Percentiles rank a stretch among this genome's conserved stretches.
Conservation (phyloP, 257 asterid species). For the Paulownia fortunei region DNA sequence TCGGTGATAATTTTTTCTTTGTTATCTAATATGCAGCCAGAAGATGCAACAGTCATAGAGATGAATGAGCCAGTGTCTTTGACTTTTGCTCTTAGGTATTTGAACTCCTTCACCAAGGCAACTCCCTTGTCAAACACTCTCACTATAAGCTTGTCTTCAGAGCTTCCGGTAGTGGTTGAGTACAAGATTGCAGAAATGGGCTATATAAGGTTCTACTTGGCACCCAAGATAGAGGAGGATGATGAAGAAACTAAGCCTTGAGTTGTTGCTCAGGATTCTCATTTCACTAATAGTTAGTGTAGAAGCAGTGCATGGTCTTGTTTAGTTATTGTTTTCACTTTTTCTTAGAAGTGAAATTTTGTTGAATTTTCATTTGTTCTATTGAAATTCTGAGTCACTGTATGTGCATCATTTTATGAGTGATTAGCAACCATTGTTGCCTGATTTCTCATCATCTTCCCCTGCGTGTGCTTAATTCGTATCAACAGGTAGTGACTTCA, state of each 20-base stretch:
- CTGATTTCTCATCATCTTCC: no score
- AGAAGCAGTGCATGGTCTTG: background rate
- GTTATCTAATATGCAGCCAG: constrained; percentile 46
- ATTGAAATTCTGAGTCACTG: no score
- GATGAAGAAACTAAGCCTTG: constrained; percentile 34
- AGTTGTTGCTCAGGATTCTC: background rate
- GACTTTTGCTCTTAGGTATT: constrained; percentile 63
- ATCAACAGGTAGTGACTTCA: no score
- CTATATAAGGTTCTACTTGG: constrained; percentile 60
- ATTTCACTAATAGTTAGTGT: background rate
- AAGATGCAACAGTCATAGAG: constrained; percentile 66
- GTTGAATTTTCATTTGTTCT: no score
- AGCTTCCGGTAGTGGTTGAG: constrained; percentile 72
- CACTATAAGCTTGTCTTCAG: constrained; percentile 66
- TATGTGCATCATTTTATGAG: no score
- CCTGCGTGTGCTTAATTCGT: no score
- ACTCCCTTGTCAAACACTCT: constrained; percentile 56
- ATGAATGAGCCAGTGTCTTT: constrained; percentile 72
- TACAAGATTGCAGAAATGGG: constrained; percentile 83
- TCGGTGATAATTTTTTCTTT: no score
- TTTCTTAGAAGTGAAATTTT: no score
- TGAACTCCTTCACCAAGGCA: constrained; percentile 70
- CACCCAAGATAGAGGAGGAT: constrained; percentile 77
- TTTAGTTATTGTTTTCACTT: no score
- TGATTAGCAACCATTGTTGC: no score